Conservation (phyloP, 371 early-diverging fungal species). For the Capniomyces stellatus region DNA sequence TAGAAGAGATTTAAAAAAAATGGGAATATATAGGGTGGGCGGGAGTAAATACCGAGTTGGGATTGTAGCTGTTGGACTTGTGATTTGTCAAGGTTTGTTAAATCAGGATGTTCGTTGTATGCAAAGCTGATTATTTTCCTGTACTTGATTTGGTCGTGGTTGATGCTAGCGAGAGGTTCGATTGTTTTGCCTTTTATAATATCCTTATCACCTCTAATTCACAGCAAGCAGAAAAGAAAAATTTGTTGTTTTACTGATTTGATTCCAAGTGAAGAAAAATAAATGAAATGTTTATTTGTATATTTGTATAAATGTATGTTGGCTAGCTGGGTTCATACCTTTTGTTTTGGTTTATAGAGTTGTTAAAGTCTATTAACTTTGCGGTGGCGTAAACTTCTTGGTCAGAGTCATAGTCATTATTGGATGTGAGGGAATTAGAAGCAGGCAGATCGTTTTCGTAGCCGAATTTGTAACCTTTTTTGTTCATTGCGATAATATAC, state of each 20-base stretch:
- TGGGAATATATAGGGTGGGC: no score
- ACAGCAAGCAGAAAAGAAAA: not conserved
- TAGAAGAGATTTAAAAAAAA: no score
- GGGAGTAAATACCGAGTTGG: conserved; percentile 36
- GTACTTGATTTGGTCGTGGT: conserved; percentile 56
- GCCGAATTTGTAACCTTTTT: not conserved
- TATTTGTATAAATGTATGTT: conserved; percentile 4
- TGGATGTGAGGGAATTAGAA: no score
- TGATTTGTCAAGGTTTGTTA: conserved; percentile 34
- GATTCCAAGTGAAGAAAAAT: conserved; percentile 58
- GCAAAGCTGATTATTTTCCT: conserved; percentile 59
- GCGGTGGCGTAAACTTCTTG: no score
- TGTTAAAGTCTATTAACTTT: no score
- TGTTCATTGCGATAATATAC: not conserved
- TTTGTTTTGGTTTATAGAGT: no score
- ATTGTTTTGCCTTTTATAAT: conserved; percentile 32
- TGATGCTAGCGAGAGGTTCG: conserved; percentile 42
- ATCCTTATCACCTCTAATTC: not conserved
- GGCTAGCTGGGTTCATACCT: not conserved
- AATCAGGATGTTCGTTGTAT: conserved; percentile 61
- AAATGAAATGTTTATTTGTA: not conserved
- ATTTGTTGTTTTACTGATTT: conserved; percentile 68
- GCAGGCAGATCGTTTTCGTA: not conserved
- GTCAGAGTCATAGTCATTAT: no score
- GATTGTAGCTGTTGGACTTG: conserved; percentile 36